Evolutionary conservation across 352 stramenopile species (phyloP).

Genomic region (Globisporangium polare): DNA sequence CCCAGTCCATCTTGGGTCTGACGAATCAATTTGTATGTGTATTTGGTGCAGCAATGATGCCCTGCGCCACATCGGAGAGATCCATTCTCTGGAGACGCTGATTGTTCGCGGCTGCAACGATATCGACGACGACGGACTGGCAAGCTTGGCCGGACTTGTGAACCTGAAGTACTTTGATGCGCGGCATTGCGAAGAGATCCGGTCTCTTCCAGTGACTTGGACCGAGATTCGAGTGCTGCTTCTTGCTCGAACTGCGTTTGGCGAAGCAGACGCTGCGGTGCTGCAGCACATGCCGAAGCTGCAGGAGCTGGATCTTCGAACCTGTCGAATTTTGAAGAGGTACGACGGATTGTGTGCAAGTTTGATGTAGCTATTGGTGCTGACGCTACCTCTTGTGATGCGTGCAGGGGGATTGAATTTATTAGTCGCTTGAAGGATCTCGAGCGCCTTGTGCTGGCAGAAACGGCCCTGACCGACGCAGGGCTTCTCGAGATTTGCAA

Average conservation of each 20-base stretch:
- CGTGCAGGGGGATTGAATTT: conserved; percentile 52
- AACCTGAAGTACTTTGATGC: conserved; percentile 64
- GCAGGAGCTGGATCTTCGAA: conserved; percentile 59
- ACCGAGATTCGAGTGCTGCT: conserved; percentile 47
- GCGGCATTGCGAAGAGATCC: conserved; percentile 58
- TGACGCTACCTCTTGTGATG: background rate
- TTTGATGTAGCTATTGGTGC: background rate
- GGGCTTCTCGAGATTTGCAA: conserved; percentile 62
- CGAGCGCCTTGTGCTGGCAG: conserved; percentile 50
- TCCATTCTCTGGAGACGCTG: conserved; percentile 34
- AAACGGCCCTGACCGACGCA: conserved; percentile 60
- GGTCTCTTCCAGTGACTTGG: conserved; percentile 50
- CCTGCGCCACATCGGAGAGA: conserved; percentile 28
- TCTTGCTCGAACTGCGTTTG: conserved; percentile 56
- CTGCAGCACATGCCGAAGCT: conserved; percentile 47
- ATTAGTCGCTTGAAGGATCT: conserved; percentile 52
- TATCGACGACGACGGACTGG: conserved; percentile 33
- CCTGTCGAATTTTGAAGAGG: conserved; percentile 70
- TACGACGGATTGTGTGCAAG: conserved; percentile 15
- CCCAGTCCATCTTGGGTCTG: background rate
- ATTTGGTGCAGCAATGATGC: conserved; percentile 23
- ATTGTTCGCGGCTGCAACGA: conserved; percentile 43
- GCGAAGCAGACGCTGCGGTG: conserved; percentile 54
- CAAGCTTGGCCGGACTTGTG: conserved; percentile 21
- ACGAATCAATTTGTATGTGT: background rate